phyloP scores from a whole-genome alignment of 345 rosid species.

The Toxicodendron radicans region DNA sequence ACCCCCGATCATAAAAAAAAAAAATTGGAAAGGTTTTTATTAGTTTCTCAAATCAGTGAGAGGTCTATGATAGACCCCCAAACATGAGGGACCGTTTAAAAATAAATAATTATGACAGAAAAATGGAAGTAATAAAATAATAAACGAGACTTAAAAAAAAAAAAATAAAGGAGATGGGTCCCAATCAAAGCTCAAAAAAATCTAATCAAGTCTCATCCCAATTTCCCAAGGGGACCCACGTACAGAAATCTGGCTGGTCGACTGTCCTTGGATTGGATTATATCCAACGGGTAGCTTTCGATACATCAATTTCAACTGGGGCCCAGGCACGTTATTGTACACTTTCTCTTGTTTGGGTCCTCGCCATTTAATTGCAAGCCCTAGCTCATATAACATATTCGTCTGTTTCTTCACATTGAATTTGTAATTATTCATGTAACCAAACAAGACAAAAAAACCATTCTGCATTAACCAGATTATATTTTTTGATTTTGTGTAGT shows the following conservation, averaged over 20 bases:
- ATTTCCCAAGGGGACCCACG: constrained; percentile 21
- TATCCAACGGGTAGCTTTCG: constrained; percentile 34
- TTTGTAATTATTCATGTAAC: constrained; percentile 24
- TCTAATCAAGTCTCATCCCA: neutral
- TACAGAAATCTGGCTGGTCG: constrained; percentile 24
- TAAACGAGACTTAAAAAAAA: too few species aligned
- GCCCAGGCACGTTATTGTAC: constrained; percentile 13
- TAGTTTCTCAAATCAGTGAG: too few species aligned
- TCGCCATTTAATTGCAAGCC: neutral
- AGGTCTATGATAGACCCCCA: too few species aligned
- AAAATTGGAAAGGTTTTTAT: too few species aligned
- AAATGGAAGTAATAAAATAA: neutral
- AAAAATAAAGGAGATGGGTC: neutral
- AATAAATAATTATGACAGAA: too few species aligned
- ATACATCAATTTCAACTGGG: constrained; percentile 8
- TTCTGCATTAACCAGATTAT: neutral
- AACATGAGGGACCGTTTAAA: too few species aligned
- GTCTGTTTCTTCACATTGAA: constrained; percentile 31
- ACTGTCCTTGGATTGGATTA: constrained; percentile 39
- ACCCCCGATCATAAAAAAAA: too few species aligned
- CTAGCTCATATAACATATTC: neutral
- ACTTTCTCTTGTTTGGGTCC: neutral
- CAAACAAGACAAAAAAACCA: constrained; percentile 44
- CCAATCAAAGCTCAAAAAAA: constrained; percentile 1
- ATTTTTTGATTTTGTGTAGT: neutral